phyloP scores from a whole-genome alignment of 768 basidiomycete species.

The Pulveroboletus sp. region DNA sequence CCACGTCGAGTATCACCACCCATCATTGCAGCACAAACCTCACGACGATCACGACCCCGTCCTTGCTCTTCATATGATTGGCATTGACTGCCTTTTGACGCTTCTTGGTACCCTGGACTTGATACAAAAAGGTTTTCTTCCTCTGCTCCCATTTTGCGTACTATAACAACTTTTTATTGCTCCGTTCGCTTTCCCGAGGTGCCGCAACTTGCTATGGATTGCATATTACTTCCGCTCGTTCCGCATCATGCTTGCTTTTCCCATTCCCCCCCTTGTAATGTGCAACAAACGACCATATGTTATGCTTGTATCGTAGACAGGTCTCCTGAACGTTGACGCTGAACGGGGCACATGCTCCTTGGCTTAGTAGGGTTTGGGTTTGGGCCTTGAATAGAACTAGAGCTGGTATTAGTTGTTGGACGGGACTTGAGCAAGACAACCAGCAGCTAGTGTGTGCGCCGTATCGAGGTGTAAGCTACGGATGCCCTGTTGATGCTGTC shows the following conservation, averaged over 20 bases:
- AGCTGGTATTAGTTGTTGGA: not conserved
- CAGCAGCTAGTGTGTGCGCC: no score
- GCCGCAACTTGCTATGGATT: slow-evolving; percentile 26
- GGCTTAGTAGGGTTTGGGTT: not conserved
- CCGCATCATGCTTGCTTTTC: slow-evolving; percentile 12
- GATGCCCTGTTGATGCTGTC: no score
- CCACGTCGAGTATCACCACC: not conserved
- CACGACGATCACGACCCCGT: slow-evolving; percentile 18
- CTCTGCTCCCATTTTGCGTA: slow-evolving; percentile 15
- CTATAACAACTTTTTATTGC: slow-evolving; percentile 15
- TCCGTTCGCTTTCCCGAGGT: slow-evolving; percentile 11
- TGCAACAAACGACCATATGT: slow-evolving; percentile 14
- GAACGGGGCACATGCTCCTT: not conserved
- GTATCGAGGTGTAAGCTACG: no score
- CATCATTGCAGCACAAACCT: slow-evolving; percentile 5
- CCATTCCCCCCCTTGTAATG: slow-evolving; percentile 20
- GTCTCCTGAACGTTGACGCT: slow-evolving; percentile 6
- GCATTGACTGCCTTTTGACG: slow-evolving; percentile 27
- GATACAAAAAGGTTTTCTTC: slow-evolving; percentile 1
- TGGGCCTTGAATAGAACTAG: not conserved
- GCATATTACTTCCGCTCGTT: slow-evolving; percentile 20
- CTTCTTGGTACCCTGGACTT: slow-evolving; percentile 27
- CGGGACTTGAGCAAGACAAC: no score
- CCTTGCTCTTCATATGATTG: slow-evolving; percentile 5
- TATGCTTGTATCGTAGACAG: slow-evolving; percentile 30